Evolutionary conservation across 2,329 filamentous ascomycete genomes (phyloP).

Genomic region (Diaporthe nobilis): DNA sequence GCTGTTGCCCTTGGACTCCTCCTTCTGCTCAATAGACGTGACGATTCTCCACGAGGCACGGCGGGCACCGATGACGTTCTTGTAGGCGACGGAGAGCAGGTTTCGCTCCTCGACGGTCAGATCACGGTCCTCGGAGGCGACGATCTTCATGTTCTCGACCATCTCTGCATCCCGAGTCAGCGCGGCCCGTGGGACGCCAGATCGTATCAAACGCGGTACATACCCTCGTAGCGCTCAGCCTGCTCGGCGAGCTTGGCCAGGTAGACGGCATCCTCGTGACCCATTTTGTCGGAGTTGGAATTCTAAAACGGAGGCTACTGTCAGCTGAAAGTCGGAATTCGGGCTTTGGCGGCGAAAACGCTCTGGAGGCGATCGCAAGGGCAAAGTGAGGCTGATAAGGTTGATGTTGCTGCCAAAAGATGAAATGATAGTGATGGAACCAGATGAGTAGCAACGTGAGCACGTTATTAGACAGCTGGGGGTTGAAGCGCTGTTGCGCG

Average conservation of each 20-base stretch:
- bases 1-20: constrained; percentile 98
- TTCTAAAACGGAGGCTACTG: constrained; percentile 42
- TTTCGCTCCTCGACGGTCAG: constrained; percentile 96
- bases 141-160: constrained; percentile 99
- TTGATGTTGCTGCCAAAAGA: constrained; percentile 43
- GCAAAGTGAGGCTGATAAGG: constrained; percentile 36
- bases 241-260: constrained; percentile 99
- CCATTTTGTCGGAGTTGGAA: constrained; percentile 79
- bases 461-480: constrained; percentile 42
- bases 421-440: constrained; percentile 44
- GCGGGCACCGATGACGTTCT: constrained; percentile 97
- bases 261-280: constrained; percentile 99
- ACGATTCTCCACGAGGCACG: constrained; percentile 99
- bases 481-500: constrained; percentile 44
- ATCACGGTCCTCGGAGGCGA: constrained; percentile 88
- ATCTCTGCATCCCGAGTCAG: constrained; percentile 76
- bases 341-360: constrained; percentile 30
- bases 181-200: constrained; percentile 40
- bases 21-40: constrained; percentile 99
- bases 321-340: constrained; percentile 45
- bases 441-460: constrained; percentile 42
- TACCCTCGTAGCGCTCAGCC: constrained; percentile 99
- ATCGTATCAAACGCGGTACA: constrained; percentile 50
- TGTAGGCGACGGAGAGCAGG: constrained; percentile 97
- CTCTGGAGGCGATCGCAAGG: constrained; percentile 40